These are phyloP conservation scores for Climacium dendroides DNA, from an alignment of 225 moss, liverwort and hornwort genomes.

Conservation along the genomic window DNA sequence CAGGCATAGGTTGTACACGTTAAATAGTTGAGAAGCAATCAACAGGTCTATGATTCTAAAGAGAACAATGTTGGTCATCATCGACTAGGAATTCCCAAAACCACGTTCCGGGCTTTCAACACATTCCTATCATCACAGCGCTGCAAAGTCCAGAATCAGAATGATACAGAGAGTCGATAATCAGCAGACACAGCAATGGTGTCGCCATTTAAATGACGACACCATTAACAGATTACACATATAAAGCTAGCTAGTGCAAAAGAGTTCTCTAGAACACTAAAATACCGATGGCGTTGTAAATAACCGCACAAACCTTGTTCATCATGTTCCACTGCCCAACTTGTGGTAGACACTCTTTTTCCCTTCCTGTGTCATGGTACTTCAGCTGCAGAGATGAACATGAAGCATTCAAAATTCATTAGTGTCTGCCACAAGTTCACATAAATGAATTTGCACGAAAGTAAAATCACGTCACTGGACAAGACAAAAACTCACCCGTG, in stretches of 20 bases:
- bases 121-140: background rate
- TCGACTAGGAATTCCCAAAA: background rate
- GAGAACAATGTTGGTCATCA: too few species aligned
- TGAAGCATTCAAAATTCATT: background rate
- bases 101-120: fast-evolving
- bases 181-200: too few species aligned
- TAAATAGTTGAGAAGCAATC: fast-evolving
- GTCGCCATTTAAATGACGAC: fast-evolving
- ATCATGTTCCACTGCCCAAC: constrained; percentile 99
- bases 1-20: too few species aligned
- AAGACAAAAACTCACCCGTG: constrained; percentile 22
- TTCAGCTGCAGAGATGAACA: constrained; percentile 46
- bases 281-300: too few species aligned
- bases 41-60: too few species aligned
- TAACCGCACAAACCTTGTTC: constrained; percentile 51
- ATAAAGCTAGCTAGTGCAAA: background rate
- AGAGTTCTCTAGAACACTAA: too few species aligned
- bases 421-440: background rate
- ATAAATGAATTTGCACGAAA: fast-evolving
- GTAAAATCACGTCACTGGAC: background rate
- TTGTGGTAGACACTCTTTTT: constrained; percentile 86
- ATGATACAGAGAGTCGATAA: too few species aligned
- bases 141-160: background rate
- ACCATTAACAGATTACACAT: background rate
- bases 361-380: constrained; percentile 85